Conservation (phyloP, 2,329 filamentous ascomycete species). For the Colletotrichum liriopes region DNA sequence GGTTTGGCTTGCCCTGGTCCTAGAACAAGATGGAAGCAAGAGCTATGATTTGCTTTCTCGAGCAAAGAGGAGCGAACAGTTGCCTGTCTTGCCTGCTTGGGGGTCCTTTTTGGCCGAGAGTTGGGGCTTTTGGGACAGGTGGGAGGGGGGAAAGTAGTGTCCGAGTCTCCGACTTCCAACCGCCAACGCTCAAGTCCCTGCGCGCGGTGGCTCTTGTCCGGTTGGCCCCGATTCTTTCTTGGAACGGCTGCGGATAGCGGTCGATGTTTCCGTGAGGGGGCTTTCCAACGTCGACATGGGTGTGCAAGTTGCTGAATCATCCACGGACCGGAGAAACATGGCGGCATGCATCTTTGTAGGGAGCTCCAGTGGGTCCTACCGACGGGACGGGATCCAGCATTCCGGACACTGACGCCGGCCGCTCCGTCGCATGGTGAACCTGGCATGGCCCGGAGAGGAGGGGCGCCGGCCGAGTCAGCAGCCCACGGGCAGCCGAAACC, state of each 20-base stretch:
- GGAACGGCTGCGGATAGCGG: not conserved
- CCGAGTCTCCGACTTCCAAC: not conserved
- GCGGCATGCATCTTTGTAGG: not conserved
- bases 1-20: conserved; percentile 7
- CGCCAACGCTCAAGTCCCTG: not conserved
- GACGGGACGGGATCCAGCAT: not conserved
- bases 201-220: not conserved
- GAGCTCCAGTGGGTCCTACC: not conserved
- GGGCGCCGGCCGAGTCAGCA: not conserved
- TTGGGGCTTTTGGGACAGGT: not conserved
- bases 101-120: not conserved
- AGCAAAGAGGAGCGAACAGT: not conserved
- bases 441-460: not conserved
- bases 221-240: not conserved
- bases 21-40: not conserved
- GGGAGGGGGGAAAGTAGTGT: not conserved
- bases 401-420: conserved; percentile 13
- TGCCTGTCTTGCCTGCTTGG: not conserved
- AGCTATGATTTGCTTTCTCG: conserved; percentile 7
- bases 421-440: conserved; percentile 17
- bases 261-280: conserved; percentile 17
- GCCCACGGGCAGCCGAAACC: not conserved
- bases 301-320: conserved; percentile 8
- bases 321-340: conserved; percentile 5
- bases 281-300: not conserved